Evolutionary conservation across 805 yeast genomes (phyloP).

Genomic region (Saccharomyces mikatae): DNA sequence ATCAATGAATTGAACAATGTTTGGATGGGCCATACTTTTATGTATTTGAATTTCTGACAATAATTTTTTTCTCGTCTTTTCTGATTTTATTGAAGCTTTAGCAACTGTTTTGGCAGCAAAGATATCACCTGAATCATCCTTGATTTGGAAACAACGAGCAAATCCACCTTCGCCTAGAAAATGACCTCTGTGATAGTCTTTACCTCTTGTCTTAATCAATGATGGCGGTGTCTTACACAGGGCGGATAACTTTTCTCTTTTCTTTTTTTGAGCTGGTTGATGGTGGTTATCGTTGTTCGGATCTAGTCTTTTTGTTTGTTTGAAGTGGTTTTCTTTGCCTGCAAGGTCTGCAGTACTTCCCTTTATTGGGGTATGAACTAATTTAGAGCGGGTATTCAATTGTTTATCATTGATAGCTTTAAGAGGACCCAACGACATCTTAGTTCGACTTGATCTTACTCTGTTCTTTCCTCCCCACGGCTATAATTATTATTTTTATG

Average conservation of each 20-base stretch:
- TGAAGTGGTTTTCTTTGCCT: conserved; percentile 9
- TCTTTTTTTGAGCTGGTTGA: conserved; percentile 43
- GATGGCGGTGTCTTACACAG: conserved; percentile 96
- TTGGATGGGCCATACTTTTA: conserved; percentile 78
- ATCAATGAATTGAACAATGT: conserved; percentile 86
- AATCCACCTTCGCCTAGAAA: conserved; percentile 98
- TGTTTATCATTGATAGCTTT: conserved; percentile 30
- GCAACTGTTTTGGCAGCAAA: conserved; percentile 98
- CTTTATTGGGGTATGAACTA: conserved; percentile 27
- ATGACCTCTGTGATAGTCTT: conserved; percentile 82
- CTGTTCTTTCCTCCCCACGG: not conserved
- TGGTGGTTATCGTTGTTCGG: conserved; percentile 11
- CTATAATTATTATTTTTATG: not conserved
- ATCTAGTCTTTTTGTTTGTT: conserved; percentile 11
- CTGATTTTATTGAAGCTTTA: conserved; percentile 83
- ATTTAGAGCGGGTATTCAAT: conserved; percentile 26
- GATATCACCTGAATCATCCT: conserved; percentile 75
- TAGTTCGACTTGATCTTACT: not conserved
- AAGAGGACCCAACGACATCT: conserved; percentile 30
- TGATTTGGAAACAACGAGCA: conserved; percentile 96
- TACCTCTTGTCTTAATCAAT: conserved; percentile 80
- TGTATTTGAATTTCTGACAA: conserved; percentile 93
- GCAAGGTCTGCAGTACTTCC: conserved; percentile 3
- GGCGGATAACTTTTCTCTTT: conserved; percentile 82
- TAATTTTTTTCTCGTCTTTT: conserved; percentile 75